A percentile compares a stretch with the other conserved stretches of the same genome.
Evolutionary conservation across 306 rosid genomes (phyloP).

Genomic region (Lathyrus aphaca): DNA sequence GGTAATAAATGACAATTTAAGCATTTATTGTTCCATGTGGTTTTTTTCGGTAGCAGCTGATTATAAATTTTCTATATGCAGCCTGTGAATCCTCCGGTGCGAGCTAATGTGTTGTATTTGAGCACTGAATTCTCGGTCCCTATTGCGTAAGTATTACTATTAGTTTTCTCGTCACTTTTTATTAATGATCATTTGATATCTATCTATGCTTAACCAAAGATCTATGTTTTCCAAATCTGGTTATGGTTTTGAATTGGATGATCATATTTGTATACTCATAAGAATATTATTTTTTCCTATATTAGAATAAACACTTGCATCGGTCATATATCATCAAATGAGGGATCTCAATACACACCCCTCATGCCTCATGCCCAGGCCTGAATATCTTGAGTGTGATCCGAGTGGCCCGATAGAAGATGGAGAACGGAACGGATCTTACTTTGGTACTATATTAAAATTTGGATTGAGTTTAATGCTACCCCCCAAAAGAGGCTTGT

Average conservation of each 20-base stretch:
- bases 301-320: background rate
- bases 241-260: conserved; percentile 34
- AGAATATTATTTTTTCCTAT: conserved; percentile 10
- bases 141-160: conserved; percentile 61
- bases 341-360: background rate
- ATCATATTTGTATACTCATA: conserved; percentile 21
- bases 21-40: conserved; percentile 1
- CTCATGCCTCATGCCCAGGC: too few species aligned
- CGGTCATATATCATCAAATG: background rate
- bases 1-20: conserved; percentile 45
- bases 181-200: conserved; percentile 6
- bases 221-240: conserved; percentile 5
- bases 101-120: conserved; percentile 87
- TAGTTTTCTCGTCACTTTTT: background rate
- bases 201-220: conserved; percentile 21
- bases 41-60: conserved; percentile 40
- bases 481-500: background rate
- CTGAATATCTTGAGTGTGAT: background rate
- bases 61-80: conserved; percentile 47
- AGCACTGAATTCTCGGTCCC: conserved; percentile 69
- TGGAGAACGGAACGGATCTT: background rate
- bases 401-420: background rate
- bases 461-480: background rate
- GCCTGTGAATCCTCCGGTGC: conserved; percentile 93
- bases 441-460: background rate